phyloP scores from a whole-genome alignment of 2,329 filamentous ascomycete species.

The Fusarium verticillioides region DNA sequence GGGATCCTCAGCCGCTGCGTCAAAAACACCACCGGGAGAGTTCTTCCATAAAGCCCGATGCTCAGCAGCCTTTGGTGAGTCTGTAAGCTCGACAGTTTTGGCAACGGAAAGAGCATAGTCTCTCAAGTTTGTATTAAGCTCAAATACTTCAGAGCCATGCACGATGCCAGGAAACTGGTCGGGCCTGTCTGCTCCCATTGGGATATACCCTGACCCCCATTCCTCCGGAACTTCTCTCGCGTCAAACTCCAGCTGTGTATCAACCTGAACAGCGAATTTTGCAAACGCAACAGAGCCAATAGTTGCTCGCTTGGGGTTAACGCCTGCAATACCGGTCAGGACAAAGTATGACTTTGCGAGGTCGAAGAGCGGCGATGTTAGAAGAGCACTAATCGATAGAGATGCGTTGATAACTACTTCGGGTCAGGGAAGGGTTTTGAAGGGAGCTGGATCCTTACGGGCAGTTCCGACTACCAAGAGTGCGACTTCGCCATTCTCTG shows the following conservation, averaged over 20 bases:
- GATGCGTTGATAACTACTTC: conserved; percentile 26
- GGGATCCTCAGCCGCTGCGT: conserved; percentile 8
- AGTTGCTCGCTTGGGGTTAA: conserved; percentile 35
- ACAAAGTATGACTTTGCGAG: conserved; percentile 33
- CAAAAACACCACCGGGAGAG: not conserved
- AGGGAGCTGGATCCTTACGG: not conserved
- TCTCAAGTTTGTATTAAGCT: conserved; percentile 23
- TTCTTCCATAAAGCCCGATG: conserved; percentile 20
- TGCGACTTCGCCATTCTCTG: conserved; percentile 2
- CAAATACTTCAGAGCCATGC: conserved; percentile 38
- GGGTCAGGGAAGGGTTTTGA: rapidly evolving
- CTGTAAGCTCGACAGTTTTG: conserved; percentile 1
- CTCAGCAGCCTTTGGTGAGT: conserved; percentile 1
- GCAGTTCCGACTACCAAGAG: conserved; percentile 31
- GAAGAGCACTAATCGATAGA: conserved; percentile 22
- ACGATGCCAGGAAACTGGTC: conserved; percentile 26
- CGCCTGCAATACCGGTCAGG: conserved; percentile 34
- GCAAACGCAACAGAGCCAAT: conserved; percentile 37
- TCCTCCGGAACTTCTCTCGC: conserved; percentile 28
- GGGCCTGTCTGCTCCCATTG: conserved; percentile 24
- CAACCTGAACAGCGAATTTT: conserved; percentile 36
- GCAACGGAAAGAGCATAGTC: conserved; percentile 22
- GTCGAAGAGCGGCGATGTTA: conserved; percentile 27
- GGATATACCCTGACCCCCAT: conserved; percentile 33
- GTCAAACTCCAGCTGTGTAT: conserved; percentile 32